Percentiles rank a stretch among this genome's conserved stretches.
Evolutionary conservation across 2,329 filamentous ascomycete genomes (phyloP).

Genomic region (Trichoderma simmonsii): DNA sequence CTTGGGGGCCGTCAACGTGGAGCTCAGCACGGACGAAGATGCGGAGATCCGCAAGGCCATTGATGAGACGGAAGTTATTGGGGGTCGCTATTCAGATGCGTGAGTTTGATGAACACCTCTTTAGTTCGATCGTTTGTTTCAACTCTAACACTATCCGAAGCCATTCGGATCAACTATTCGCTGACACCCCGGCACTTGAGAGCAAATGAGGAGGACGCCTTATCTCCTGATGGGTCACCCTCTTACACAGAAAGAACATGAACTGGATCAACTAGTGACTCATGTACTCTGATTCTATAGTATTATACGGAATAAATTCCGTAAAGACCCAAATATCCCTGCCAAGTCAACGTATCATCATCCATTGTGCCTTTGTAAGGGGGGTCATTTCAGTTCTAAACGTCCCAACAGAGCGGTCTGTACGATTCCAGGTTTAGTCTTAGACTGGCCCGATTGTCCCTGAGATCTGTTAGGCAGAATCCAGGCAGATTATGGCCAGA

Average conservation of each 20-base stretch:
- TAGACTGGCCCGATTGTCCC: not conserved
- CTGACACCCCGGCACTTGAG: not conserved
- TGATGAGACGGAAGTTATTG: constrained; percentile 27
- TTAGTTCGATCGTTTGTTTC: not conserved
- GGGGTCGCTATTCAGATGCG: constrained; percentile 25
- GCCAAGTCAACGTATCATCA: not conserved
- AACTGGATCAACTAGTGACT: not conserved
- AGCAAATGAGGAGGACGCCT: not conserved
- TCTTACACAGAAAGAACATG: not conserved
- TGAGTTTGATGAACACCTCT: not conserved
- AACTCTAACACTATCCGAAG: not conserved
- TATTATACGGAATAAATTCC: not conserved
- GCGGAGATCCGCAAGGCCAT: constrained; percentile 32
- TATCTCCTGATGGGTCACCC: not conserved
- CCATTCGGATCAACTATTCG: not conserved
- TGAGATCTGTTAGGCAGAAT: not conserved
- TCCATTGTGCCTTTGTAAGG: not conserved
- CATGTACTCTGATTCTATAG: not conserved
- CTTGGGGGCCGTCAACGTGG: constrained; percentile 32
- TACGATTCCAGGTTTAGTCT: not conserved
- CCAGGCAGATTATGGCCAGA: not conserved
- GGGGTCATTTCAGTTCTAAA: not conserved
- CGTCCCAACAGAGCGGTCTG: not conserved
- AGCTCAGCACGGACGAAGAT: constrained; percentile 35
- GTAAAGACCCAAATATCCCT: not conserved